A percentile compares a stretch with the other conserved stretches of the same genome.
Evolutionary conservation across 2,329 filamentous ascomycete genomes (phyloP).

Genomic region (Magnaporthiopsis incrustans): DNA sequence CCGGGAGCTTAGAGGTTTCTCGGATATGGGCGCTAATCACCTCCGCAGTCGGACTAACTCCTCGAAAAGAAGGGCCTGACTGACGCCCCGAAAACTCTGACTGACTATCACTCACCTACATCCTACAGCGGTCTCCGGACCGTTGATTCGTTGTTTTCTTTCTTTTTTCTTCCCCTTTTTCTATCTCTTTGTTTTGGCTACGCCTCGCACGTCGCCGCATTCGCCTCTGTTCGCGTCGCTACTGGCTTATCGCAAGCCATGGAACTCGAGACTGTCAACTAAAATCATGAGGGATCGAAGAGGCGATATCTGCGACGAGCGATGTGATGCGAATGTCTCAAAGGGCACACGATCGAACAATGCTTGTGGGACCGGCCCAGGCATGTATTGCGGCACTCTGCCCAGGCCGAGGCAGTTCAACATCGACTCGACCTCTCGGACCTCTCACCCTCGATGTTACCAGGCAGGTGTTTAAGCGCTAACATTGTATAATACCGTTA

Average conservation of each 20-base stretch:
- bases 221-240: too few relatives aligned
- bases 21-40: background rate
- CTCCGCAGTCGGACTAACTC: background rate
- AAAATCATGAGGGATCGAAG: background rate
- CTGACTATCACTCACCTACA: background rate
- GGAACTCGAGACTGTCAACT: background rate
- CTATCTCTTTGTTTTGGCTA: background rate
- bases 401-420: background rate
- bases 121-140: background rate
- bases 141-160: background rate
- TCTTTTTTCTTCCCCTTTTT: background rate
- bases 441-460: background rate
- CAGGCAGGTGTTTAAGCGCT: background rate
- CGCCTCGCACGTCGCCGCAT: background rate
- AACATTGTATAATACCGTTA: background rate
- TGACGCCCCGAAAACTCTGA: background rate
- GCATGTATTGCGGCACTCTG: background rate
- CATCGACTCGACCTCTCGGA: background rate
- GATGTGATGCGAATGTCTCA: background rate
- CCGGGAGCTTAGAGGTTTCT: slow-evolving; percentile 4
- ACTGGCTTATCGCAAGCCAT: background rate
- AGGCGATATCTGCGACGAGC: background rate
- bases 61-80: background rate
- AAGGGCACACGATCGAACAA: background rate
- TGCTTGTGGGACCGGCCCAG: background rate